These are phyloP conservation scores for Candida maesae DNA, from an alignment of 805 yeast genomes.

Conservation along the genomic window DNA sequence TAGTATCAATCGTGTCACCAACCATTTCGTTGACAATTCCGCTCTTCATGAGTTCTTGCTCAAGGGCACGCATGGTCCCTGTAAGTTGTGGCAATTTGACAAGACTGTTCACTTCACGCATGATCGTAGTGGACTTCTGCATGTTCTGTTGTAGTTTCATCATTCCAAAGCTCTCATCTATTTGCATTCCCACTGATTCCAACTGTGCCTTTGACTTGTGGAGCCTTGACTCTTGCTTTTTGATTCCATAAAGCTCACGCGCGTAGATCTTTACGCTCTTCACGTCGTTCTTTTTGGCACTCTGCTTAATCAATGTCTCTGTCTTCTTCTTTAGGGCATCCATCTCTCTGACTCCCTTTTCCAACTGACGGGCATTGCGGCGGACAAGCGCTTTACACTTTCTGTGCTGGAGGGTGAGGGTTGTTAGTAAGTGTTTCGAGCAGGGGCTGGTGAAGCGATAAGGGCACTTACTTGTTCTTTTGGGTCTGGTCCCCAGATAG, in stretches of 20 bases:
- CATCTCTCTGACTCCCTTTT: conserved; percentile 57
- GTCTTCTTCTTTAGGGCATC: conserved; percentile 72
- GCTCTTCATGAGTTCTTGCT: conserved; percentile 80
- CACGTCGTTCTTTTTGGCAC: conserved; percentile 73
- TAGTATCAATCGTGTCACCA: conserved; percentile 76
- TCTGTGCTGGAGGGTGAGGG: conserved; percentile 35
- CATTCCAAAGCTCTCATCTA: conserved; percentile 88
- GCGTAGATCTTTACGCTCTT: conserved; percentile 79
- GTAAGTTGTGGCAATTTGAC: conserved; percentile 76
- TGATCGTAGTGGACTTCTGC: conserved; percentile 70
- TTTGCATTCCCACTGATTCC: conserved; percentile 81
- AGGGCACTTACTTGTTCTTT: conserved; percentile 56
- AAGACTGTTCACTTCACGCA: conserved; percentile 83
- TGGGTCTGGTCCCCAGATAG: conserved; percentile 96
- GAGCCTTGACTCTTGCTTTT: conserved; percentile 70
- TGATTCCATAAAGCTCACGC: conserved; percentile 68
- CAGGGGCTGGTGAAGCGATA: conserved; percentile 27
- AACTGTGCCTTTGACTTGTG: conserved; percentile 80
- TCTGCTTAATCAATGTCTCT: conserved; percentile 64
- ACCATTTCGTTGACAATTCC: conserved; percentile 94
- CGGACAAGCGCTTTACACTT: conserved; percentile 77
- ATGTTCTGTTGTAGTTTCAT: conserved; percentile 77
- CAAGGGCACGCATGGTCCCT: conserved; percentile 79
- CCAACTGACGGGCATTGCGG: conserved; percentile 80
- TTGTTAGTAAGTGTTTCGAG: background rate